These are phyloP conservation scores for Leccinum variicolor DNA, from an alignment of 768 basidiomycete genomes.

Conservation along the genomic window DNA sequence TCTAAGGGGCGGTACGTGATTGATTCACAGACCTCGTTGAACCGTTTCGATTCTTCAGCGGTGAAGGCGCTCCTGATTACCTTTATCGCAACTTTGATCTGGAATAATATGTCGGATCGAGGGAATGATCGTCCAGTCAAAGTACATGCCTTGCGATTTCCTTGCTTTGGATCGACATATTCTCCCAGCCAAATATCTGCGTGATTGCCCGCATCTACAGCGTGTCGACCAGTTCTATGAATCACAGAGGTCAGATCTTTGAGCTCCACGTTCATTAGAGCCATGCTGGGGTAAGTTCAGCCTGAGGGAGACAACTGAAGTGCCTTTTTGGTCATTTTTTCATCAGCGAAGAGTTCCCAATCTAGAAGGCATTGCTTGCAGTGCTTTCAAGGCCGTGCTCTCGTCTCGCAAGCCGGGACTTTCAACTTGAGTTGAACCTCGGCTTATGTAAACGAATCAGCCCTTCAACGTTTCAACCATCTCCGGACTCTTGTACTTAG, in stretches of 20 bases:
- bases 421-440: too few species aligned
- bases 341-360: too few species aligned
- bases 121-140: neutral
- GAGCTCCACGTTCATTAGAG: slow-evolving; percentile 16
- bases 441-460: too few species aligned
- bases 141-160: slow-evolving; percentile 5
- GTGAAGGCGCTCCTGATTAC: slow-evolving; percentile 21
- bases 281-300: slow-evolving; percentile 9
- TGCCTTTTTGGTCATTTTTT: neutral
- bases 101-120: neutral
- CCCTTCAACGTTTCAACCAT: too few species aligned
- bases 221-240: slow-evolving; percentile 13
- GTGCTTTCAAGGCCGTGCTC: too few species aligned
- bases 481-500: neutral
- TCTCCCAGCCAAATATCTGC: slow-evolving; percentile 25
- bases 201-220: slow-evolving; percentile 18
- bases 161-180: slow-evolving; percentile 8
- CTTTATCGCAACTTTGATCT: slow-evolving; percentile 25
- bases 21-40: slow-evolving; percentile 17
- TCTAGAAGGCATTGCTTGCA: too few species aligned
- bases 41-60: slow-evolving; percentile 12
- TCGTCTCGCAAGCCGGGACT: too few species aligned
- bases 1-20: neutral
- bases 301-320: neutral
- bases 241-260: slow-evolving; percentile 19